Percentiles rank a stretch among this genome's conserved stretches.
phyloP scores from a whole-genome alignment of 805 yeast species.

The Yamadazyma nakazawae region DNA sequence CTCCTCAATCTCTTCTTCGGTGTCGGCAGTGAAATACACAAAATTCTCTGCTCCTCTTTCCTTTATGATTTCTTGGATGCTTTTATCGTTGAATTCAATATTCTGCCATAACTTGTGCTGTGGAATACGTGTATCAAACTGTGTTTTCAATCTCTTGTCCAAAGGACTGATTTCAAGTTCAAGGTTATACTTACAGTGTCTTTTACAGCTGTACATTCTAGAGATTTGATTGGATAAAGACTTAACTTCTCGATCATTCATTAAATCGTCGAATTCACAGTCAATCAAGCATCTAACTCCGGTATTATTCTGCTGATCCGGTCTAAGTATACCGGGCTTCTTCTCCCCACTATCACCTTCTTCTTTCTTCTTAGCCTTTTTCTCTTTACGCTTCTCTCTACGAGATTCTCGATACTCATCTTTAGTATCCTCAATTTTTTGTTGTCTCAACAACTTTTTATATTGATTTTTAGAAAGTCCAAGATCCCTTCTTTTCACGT shows the following conservation, averaged over 20 bases:
- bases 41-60: constrained; percentile 24
- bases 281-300: constrained; percentile 67
- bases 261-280: constrained; percentile 86
- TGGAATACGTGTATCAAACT: constrained; percentile 63
- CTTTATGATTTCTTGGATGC: constrained; percentile 24
- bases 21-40: constrained; percentile 83
- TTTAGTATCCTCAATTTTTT: constrained; percentile 61
- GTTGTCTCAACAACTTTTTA: constrained; percentile 64
- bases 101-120: constrained; percentile 69
- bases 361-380: constrained; percentile 23
- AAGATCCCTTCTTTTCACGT: constrained; percentile 10
- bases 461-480: constrained; percentile 87
- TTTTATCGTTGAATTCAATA: constrained; percentile 46
- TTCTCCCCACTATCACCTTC: constrained; percentile 27
- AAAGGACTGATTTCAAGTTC: constrained; percentile 63
- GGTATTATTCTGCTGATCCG: constrained; percentile 43
- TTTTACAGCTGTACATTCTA: constrained; percentile 75
- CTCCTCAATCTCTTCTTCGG: constrained; percentile 62
- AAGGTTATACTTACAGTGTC: constrained; percentile 55
- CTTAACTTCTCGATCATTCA: constrained; percentile 68
- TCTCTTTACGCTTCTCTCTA: constrained; percentile 50
- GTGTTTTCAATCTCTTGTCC: constrained; percentile 56
- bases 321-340: constrained; percentile 30
- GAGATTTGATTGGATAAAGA: constrained; percentile 80
- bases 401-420: constrained; percentile 55